Evolutionary conservation across 2,329 filamentous ascomycete genomes (phyloP).

Genomic region (Aspergillus ochraceoroseus): DNA sequence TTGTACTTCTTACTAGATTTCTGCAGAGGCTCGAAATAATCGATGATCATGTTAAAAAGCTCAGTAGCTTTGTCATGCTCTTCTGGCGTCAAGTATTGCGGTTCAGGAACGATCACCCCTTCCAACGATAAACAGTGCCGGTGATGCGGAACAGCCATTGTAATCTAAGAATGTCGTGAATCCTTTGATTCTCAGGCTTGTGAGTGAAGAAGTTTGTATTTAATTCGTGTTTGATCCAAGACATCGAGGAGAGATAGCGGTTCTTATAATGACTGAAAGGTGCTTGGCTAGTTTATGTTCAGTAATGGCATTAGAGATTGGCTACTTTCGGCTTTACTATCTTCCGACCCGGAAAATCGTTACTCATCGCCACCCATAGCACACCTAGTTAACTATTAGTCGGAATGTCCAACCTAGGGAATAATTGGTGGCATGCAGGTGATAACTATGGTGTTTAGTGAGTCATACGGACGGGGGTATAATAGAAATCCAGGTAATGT

Average conservation of each 20-base stretch:
- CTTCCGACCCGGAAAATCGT: too few species aligned
- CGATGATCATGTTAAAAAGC: constrained; percentile 1
- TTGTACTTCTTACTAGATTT: neutral
- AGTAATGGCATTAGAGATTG: neutral
- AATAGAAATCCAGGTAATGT: too few species aligned
- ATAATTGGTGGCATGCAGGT: too few species aligned
- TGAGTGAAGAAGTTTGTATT: constrained; percentile 1
- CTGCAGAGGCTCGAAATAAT: constrained; percentile 1
- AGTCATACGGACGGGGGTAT: too few species aligned
- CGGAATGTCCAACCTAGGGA: too few species aligned
- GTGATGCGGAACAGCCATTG: neutral
- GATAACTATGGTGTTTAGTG: too few species aligned
- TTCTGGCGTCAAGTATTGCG: neutral
- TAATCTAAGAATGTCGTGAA: too few species aligned
- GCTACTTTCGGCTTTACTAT: constrained; percentile 2
- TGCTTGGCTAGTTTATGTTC: too few species aligned
- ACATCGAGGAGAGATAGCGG: neutral
- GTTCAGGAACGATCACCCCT: constrained; percentile 2
- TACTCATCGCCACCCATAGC: too few species aligned
- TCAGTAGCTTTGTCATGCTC: constrained; percentile 5
- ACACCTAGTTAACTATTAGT: too few species aligned
- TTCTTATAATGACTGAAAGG: constrained; percentile 5
- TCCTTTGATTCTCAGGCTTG: neutral
- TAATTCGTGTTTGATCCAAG: neutral
- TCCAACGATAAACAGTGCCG: constrained; percentile 1